Evolutionary conservation across 208 protist genomes (phyloP), one percentile per base, ranked within the genome.

Genomic region (Tritrichomonas musculus): DNA sequence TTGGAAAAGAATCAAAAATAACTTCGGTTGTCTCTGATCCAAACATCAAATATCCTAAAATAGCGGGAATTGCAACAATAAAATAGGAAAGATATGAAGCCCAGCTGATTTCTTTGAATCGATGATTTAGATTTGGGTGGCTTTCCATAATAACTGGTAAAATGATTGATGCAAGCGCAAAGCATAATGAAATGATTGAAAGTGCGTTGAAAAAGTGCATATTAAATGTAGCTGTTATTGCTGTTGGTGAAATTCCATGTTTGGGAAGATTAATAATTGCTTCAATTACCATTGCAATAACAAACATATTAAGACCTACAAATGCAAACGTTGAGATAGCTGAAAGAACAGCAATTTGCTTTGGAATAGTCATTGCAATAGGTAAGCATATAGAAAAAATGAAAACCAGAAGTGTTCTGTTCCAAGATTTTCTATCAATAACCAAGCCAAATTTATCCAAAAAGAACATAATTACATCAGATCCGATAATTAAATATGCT

Each of bases 401-500:
- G 11, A 88, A 41, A n/a, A 47, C 39, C 11, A 47, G 25, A 33
- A 88, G 17, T 9, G 77, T 8, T 57, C 77, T 25, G 47, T 88
- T 53, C 47, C 77, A 53, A 88, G 47, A 60, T 53, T 14, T 13
- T 44, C 25, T 44, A 1, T 53, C 44, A 57, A 53, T 49, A 8
- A 41, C 8, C 0, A n/a, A 3, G 0, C 4, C 47, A 4, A 30
- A 41, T 20, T 39, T 57, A 39, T 44, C 77, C 41, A 44, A 57
- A 1, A 20, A 88, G 1, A 33, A 47, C 0, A 88, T 88, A 20
- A 88, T 57, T 5, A 33, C 27, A 13, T 57, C 47, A 22, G 77
- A 53, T 88, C 47, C 77, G 17, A 88, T 53, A 36, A 88, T 57
- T 60, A 88, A 44, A 88, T 88, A 88, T 39, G 77, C 77, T 13